phyloP scores from a whole-genome alignment of 495 filamentous ascomycete genomes.

The Podospora appendiculata region DNA sequence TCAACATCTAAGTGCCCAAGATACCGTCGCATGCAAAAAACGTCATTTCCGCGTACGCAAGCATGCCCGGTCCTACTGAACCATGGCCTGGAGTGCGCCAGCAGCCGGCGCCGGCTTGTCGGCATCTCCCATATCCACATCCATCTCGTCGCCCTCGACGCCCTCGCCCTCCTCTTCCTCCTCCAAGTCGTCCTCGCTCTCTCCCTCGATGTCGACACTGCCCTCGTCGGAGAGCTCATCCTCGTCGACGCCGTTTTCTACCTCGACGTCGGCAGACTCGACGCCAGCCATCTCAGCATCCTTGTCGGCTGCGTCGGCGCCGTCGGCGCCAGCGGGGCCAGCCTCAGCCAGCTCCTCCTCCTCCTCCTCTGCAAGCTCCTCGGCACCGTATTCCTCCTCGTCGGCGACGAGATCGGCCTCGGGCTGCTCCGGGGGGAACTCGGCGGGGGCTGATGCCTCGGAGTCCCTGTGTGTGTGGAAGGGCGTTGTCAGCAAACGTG shows the following conservation, averaged over 20 bases:
- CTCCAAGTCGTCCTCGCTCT: slow-evolving; percentile 73
- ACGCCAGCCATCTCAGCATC: slow-evolving; percentile 76
- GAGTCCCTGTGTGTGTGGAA: slow-evolving; percentile 60
- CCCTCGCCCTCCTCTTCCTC: slow-evolving; percentile 78
- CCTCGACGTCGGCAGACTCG: slow-evolving; percentile 24
- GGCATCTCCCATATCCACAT: slow-evolving; percentile 51
- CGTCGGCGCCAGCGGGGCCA: slow-evolving; percentile 32
- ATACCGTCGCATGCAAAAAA: background rate
- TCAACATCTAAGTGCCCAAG: background rate
- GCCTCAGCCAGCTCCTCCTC: slow-evolving; percentile 44
- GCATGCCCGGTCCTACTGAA: slow-evolving; percentile 1
- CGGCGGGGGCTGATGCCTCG: slow-evolving; percentile 88
- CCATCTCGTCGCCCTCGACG: slow-evolving; percentile 73
- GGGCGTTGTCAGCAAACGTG: slow-evolving; percentile 9
- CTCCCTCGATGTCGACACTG: slow-evolving; percentile 92
- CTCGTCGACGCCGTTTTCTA: slow-evolving; percentile 42
- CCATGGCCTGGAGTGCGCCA: slow-evolving; percentile 5
- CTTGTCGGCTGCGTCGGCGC: slow-evolving; percentile 43
- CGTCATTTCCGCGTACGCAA: background rate
- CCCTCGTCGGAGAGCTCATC: slow-evolving; percentile 82
- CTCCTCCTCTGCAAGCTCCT: slow-evolving; percentile 65
- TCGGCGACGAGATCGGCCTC: slow-evolving; percentile 83
- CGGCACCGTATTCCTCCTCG: slow-evolving; percentile 83
- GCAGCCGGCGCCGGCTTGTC: slow-evolving; percentile 4
- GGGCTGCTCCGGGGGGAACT: slow-evolving; percentile 95